A percentile compares a stretch with the other conserved stretches of the same genome.
Evolutionary conservation across 2,329 filamentous ascomycete genomes (phyloP).

Genomic region (Pseudocercospora fijiensis): DNA sequence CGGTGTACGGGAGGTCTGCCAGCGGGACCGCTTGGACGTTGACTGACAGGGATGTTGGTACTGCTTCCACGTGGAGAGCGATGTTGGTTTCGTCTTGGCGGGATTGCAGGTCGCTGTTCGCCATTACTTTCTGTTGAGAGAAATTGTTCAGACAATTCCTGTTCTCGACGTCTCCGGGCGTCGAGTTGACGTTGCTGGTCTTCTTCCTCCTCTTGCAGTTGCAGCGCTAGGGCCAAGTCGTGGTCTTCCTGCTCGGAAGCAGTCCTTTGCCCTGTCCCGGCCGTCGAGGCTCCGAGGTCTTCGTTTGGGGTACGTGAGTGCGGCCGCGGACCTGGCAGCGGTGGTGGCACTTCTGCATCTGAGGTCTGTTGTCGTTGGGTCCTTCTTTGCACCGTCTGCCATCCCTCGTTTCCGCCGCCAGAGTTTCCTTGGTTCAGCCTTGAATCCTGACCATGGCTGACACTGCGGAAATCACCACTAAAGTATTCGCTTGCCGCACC

Average conservation of each 20-base stretch:
- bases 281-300: slow-evolving; percentile 4
- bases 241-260: slow-evolving; percentile 76
- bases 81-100: slow-evolving; percentile 31
- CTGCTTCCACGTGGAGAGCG: slow-evolving; percentile 22
- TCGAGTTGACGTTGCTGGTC: slow-evolving; percentile 65
- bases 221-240: slow-evolving; percentile 81
- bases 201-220: slow-evolving; percentile 93
- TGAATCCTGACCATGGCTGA: slow-evolving; percentile 59
- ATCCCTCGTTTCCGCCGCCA: slow-evolving; percentile 45
- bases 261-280: slow-evolving; percentile 32
- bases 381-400: slow-evolving; percentile 56
- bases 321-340: slow-evolving; percentile 32
- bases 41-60: slow-evolving; percentile 19
- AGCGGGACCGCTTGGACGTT: slow-evolving; percentile 13
- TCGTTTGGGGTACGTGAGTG: slow-evolving; percentile 9
- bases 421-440: slow-evolving; percentile 29
- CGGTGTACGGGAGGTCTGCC: slow-evolving; percentile 32
- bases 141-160: slow-evolving; percentile 66
- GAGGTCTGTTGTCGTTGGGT: slow-evolving; percentile 25
- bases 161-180: slow-evolving; percentile 61
- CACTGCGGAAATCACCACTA: slow-evolving; percentile 83
- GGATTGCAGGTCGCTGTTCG: slow-evolving; percentile 34
- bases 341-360: slow-evolving; percentile 24
- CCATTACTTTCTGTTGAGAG: slow-evolving; percentile 55
- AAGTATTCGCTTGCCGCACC: slow-evolving; percentile 81